Percentiles rank a stretch among this genome's conserved stretches.
These are phyloP conservation scores for Fusarium incarnatum DNA, from an alignment of 2,329 filamentous ascomycete genomes.

Conservation along the genomic window DNA sequence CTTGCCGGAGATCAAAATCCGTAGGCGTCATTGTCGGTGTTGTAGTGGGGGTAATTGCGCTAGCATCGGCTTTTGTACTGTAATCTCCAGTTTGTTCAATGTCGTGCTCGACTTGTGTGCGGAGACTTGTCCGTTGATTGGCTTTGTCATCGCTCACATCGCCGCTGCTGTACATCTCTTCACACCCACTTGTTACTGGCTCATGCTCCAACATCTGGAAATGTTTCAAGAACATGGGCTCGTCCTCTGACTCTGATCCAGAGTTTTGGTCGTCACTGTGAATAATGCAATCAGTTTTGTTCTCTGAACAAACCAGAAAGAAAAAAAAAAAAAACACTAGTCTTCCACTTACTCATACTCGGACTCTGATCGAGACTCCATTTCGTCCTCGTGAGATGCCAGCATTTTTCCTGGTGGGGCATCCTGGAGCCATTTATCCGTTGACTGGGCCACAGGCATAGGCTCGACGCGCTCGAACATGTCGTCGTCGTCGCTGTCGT, in stretches of 20 bases:
- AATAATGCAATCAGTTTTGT: constrained; percentile 4
- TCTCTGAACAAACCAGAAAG: not conserved
- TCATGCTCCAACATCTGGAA: constrained; percentile 15
- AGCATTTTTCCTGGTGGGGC: constrained; percentile 33
- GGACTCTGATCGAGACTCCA: constrained; percentile 12
- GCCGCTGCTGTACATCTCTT: constrained; percentile 10
- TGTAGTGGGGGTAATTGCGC: constrained; percentile 31
- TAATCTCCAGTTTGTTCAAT: constrained; percentile 29
- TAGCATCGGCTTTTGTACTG: constrained; percentile 26
- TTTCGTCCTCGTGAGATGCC: constrained; percentile 34
- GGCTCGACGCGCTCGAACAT: constrained; percentile 64
- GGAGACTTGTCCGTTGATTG: constrained; percentile 22
- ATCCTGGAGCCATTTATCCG: constrained; percentile 57
- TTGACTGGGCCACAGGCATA: constrained; percentile 68
- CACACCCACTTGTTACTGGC: constrained; percentile 1
- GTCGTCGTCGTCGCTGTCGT: constrained; percentile 59
- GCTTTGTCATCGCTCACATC: constrained; percentile 15
- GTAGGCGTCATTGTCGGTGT: constrained; percentile 32
- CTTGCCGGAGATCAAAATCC: constrained; percentile 41
- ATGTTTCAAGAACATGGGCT: constrained; percentile 13
- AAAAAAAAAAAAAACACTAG: not conserved
- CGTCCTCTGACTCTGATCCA: not conserved
- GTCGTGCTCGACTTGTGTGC: constrained; percentile 11
- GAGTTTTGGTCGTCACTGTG: not conserved
- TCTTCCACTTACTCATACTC: constrained; percentile 26